phyloP scores from a whole-genome alignment of 73 alveolate species.

The Symbiodinium natans region DNA sequence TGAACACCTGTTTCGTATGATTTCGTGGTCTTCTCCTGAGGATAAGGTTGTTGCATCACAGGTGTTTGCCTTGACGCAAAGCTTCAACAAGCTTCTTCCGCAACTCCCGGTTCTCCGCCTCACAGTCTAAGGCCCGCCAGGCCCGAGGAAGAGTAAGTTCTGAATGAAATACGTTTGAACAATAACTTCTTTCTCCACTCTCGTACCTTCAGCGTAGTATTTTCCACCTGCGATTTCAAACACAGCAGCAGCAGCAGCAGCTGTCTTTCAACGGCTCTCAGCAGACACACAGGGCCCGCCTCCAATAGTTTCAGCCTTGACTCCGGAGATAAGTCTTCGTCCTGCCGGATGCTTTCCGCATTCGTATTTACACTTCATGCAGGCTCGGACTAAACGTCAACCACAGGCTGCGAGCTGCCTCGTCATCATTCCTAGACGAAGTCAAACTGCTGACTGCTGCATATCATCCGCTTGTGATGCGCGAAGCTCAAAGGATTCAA shows the following conservation, averaged over 20 bases:
- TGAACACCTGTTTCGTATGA: too few species aligned
- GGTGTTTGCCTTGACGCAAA: slow-evolving; percentile 40
- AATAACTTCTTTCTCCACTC: too few species aligned
- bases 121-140: too few species aligned
- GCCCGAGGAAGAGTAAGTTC: too few species aligned
- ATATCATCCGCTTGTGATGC: neutral
- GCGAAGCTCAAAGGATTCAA: neutral
- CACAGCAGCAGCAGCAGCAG: neutral
- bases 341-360: neutral
- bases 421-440: neutral
- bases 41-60: too few species aligned
- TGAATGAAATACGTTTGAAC: too few species aligned
- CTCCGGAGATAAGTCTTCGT: slow-evolving; percentile 42
- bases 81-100: slow-evolving; percentile 86
- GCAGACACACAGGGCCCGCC: neutral
- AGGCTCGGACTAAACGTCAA: neutral
- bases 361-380: neutral
- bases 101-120: slow-evolving; percentile 88
- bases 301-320: slow-evolving; percentile 40
- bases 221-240: slow-evolving; percentile 28
- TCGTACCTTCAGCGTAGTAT: slow-evolving; percentile 32
- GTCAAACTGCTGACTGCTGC: neutral
- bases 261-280: neutral
- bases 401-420: neutral
- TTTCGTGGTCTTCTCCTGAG: too few species aligned